Base-by-base conservation (phyloP, 345 rosid genomes). In the Garcia nutans region DNA sequence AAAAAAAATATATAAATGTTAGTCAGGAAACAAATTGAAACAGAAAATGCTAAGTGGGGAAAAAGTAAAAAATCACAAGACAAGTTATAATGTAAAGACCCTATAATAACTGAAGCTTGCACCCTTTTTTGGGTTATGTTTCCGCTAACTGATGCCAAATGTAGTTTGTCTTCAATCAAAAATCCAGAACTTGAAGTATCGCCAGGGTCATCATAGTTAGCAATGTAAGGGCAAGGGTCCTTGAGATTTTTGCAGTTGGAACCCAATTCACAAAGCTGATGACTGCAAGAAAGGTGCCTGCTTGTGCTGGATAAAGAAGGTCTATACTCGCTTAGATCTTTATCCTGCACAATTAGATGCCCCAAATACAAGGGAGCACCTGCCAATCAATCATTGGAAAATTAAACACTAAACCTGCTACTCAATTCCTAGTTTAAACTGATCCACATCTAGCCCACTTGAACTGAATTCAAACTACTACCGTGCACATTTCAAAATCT, bases 311-410 rank as follows among this genome's bases (percentile, higher is more conserved):
- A 80, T 45, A 26, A 61, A 60, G 77, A 61, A 1, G 83, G 83
- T 1, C 71, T 67, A 33, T 76, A 80, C 75, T 80, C 77, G 22
- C 80, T 47, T 3, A 80, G 56, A 45, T 80, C 74, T 80, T 71
- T 80, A 68, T 76, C 83, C 83, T 80, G 83, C 83, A 80, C 15
- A 72, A 72, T 19, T 76, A 74, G 74, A 72, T 80, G 80, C 80
- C 77, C 83, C 83, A 66, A 71, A 75, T 50, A 76, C 60, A 45
- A 68, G 66, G 80, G 70, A 74, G 80, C 77, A 80, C 74, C 83
- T 64, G 71, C 71, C 70, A 65, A 74, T 74, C 71, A 74, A 74
- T 74, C 62, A 74, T 65, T 55, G 52, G 60, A 42, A 17, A 73
- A 74, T 74, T 54, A 74, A 74, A 65, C 28, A 44, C 77, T 64